These are phyloP conservation scores for Chaetomium strumarium DNA, from an alignment of 2,329 filamentous ascomycete genomes.

Conservation along the genomic window DNA sequence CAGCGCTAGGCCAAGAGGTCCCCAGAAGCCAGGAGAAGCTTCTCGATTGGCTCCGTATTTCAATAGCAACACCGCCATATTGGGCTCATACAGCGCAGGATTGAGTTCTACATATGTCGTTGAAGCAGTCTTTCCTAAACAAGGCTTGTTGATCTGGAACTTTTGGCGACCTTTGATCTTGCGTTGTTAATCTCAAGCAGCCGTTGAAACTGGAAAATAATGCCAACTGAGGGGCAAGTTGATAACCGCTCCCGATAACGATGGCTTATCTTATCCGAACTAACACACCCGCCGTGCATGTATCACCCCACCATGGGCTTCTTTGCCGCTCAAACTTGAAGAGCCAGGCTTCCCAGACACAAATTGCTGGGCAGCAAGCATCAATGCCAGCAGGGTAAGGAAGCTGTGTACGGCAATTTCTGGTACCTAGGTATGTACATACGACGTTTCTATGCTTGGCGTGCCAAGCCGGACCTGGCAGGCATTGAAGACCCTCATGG, in stretches of 20 bases:
- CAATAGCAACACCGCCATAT: neutral
- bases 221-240: too few relatives aligned
- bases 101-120: neutral
- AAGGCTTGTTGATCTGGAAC: neutral
- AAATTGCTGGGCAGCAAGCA: too few relatives aligned
- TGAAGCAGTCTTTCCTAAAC: neutral
- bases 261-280: slow-evolving; percentile 1
- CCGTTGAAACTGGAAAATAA: too few relatives aligned
- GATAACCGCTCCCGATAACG: neutral
- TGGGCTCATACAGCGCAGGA: neutral
- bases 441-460: too few relatives aligned
- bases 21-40: slow-evolving; percentile 24
- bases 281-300: neutral
- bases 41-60: slow-evolving; percentile 18
- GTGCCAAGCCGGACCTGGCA: too few relatives aligned
- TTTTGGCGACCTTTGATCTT: neutral
- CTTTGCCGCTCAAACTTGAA: slow-evolving; percentile 2
- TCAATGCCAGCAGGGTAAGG: too few relatives aligned
- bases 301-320: slow-evolving; percentile 11
- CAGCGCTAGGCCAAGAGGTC: slow-evolving; percentile 16
- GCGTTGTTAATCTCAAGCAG: too few relatives aligned
- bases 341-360: too few relatives aligned
- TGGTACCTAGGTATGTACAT: too few relatives aligned
- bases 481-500: too few relatives aligned
- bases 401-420: too few relatives aligned